phyloP scores from a whole-genome alignment of 2,329 filamentous ascomycete genomes.

The Fusarium sp. region DNA sequence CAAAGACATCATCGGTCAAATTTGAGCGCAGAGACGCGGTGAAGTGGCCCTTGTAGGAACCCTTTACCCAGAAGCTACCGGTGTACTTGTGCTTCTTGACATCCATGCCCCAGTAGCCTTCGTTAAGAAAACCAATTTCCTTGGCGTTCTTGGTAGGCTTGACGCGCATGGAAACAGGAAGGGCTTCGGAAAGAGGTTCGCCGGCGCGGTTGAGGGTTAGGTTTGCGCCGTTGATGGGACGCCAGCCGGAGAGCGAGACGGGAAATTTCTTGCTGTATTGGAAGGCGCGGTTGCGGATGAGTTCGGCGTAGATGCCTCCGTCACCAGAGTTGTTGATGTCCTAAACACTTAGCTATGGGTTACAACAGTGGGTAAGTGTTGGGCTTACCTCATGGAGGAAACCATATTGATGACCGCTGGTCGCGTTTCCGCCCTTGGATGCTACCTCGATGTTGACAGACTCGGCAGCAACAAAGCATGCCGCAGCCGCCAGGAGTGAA shows the following conservation, averaged over 20 bases:
- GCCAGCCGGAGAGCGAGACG: conserved; percentile 59
- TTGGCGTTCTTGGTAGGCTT: conserved; percentile 45
- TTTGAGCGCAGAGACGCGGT: conserved; percentile 60
- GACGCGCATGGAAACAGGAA: conserved; percentile 64
- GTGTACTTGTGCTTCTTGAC: conserved; percentile 60
- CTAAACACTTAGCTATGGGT: no score
- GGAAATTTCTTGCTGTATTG: conserved; percentile 62
- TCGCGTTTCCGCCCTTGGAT: conserved; percentile 55
- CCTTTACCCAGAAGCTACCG: conserved; percentile 65
- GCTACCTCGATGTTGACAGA: conserved; percentile 54
- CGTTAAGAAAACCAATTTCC: conserved; percentile 61
- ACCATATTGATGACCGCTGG: conserved; percentile 58
- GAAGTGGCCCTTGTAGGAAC: conserved; percentile 59
- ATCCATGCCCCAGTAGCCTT: conserved; percentile 68
- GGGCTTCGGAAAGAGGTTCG: conserved; percentile 62
- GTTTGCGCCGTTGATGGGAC: conserved; percentile 54
- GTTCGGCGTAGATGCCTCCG: conserved; percentile 77
- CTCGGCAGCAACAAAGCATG: conserved; percentile 22
- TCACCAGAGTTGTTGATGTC: conserved; percentile 74
- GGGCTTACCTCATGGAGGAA: conserved; percentile 61
- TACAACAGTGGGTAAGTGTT: no score
- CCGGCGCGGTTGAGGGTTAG: conserved; percentile 60
- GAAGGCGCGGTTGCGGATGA: conserved; percentile 77
- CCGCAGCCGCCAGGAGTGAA: conserved; percentile 33
- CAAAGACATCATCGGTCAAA: conserved; percentile 58